phyloP scores from a whole-genome alignment of 352 stramenopile species.

The Blastocystis sp. region DNA sequence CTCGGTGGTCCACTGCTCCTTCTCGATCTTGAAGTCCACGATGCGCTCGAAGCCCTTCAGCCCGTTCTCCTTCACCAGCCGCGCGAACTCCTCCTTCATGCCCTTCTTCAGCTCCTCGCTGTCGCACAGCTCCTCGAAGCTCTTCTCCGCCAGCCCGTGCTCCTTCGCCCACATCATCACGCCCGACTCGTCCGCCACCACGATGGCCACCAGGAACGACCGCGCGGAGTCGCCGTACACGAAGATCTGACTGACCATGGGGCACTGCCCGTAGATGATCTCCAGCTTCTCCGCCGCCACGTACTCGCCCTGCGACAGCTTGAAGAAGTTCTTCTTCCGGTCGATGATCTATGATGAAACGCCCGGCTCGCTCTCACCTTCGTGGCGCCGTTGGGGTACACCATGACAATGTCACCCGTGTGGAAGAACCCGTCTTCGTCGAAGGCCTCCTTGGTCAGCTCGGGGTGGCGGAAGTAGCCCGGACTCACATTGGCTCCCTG shows the following conservation, averaged over 20 bases:
- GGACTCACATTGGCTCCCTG: constrained; percentile 74
- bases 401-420: constrained; percentile 79
- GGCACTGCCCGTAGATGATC: constrained; percentile 77
- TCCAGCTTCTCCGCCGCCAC: constrained; percentile 80
- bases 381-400: constrained; percentile 77
- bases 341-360: constrained; percentile 76
- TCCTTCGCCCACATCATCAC: constrained; percentile 75
- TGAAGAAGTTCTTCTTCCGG: constrained; percentile 76
- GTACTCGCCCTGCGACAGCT: constrained; percentile 59
- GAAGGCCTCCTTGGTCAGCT: constrained; percentile 77
- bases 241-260: constrained; percentile 78
- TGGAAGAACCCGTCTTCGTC: constrained; percentile 79
- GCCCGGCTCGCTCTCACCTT: background rate
- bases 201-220: constrained; percentile 76
- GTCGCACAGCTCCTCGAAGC: constrained; percentile 70
- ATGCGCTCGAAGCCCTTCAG: constrained; percentile 78
- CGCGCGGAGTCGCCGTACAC: constrained; percentile 79
- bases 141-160: constrained; percentile 52
- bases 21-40: constrained; percentile 76
- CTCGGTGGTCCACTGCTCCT: constrained; percentile 76
- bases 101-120: constrained; percentile 42
- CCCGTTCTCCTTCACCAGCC: constrained; percentile 74
- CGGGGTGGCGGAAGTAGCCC: constrained; percentile 79
- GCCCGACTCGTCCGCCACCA: constrained; percentile 76
- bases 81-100: constrained; percentile 63